Evolutionary conservation across 192 early-diverging fungal species (phyloP).

Genomic region (Coemansia sp.): DNA sequence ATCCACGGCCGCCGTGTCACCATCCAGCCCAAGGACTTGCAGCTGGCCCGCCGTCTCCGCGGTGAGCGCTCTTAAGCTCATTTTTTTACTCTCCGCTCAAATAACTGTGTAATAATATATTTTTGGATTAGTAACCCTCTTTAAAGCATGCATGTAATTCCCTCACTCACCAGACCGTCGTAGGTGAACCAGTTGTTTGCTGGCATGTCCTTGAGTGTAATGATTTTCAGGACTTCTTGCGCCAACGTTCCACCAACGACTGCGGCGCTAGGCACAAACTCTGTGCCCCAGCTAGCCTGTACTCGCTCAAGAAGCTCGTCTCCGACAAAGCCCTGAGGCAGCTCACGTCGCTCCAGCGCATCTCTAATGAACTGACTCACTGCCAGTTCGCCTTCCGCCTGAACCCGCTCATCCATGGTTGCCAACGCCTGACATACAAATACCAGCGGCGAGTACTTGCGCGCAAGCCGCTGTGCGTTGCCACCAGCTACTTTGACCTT

Average conservation of each 20-base stretch:
- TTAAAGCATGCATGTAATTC: conserved; percentile 29
- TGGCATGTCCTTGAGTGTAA: conserved; percentile 81
- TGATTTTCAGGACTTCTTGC: conserved; percentile 87
- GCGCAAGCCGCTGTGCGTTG: conserved; percentile 17
- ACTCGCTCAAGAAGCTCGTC: conserved; percentile 23
- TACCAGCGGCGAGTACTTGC: conserved; percentile 43
- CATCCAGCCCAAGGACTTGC: conserved; percentile 99
- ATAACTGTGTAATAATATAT: conserved; percentile 7
- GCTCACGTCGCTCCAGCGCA: conserved; percentile 16
- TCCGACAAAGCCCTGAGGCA: conserved; percentile 28
- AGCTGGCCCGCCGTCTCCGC: conserved; percentile 95
- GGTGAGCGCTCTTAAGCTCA: conserved; percentile 78
- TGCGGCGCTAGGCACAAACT: conserved; percentile 79
- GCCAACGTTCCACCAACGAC: conserved; percentile 87
- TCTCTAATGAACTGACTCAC: conserved; percentile 11
- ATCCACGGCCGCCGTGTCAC: conserved; percentile 99
- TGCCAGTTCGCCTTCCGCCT: background rate
- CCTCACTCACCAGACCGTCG: conserved; percentile 64
- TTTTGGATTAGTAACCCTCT: background rate
- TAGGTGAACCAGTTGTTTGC: conserved; percentile 81
- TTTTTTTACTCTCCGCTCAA: background rate
- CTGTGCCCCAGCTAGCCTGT: conserved; percentile 56
- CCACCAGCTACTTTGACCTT: background rate
- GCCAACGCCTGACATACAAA: conserved; percentile 36
- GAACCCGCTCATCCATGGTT: background rate